Evolutionary conservation across 805 yeast species (phyloP).

Genomic region (Nakazawaea wyomingensis): DNA sequence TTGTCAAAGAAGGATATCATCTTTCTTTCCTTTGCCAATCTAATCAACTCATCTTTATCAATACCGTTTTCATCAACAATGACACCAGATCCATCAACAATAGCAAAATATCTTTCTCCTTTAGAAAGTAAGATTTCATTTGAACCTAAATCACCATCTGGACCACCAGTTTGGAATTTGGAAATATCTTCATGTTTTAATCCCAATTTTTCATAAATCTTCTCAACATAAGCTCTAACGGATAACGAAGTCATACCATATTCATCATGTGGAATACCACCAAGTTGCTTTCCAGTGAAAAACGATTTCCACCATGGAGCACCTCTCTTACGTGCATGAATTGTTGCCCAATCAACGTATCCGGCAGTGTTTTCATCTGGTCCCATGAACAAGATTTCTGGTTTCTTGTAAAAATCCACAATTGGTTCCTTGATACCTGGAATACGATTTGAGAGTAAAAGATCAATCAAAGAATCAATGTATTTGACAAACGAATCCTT

Average conservation of each 20-base stretch:
- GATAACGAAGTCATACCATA: slow-evolving; percentile 97
- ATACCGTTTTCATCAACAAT: slow-evolving; percentile 88
- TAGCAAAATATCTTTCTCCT: slow-evolving; percentile 77
- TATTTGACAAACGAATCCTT: slow-evolving; percentile 86
- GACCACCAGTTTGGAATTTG: slow-evolving; percentile 97
- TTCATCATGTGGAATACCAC: slow-evolving; percentile 98
- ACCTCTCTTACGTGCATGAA: slow-evolving; percentile 86
- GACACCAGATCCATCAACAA: slow-evolving; percentile 96
- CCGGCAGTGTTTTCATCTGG: slow-evolving; percentile 99
- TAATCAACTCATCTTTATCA: slow-evolving; percentile 68
- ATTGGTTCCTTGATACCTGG: slow-evolving; percentile 79
- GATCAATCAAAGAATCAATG: slow-evolving; percentile 84
- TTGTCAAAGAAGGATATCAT: slow-evolving; percentile 69
- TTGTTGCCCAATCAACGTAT: slow-evolving; percentile 95
- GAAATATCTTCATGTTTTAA: slow-evolving; percentile 54
- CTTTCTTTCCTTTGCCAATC: slow-evolving; percentile 72
- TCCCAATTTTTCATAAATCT: slow-evolving; percentile 73
- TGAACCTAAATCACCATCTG: slow-evolving; percentile 96
- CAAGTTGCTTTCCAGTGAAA: slow-evolving; percentile 89
- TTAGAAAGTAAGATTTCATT: slow-evolving; percentile 87
- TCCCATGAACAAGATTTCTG: slow-evolving; percentile 93
- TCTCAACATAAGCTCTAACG: slow-evolving; percentile 86
- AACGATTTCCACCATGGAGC: slow-evolving; percentile 99
- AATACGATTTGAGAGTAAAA: slow-evolving; percentile 62
- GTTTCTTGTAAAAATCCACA: slow-evolving; percentile 77